Base-by-base conservation (phyloP, 441 rosid species). In the Biscutella laevigata region DNA sequence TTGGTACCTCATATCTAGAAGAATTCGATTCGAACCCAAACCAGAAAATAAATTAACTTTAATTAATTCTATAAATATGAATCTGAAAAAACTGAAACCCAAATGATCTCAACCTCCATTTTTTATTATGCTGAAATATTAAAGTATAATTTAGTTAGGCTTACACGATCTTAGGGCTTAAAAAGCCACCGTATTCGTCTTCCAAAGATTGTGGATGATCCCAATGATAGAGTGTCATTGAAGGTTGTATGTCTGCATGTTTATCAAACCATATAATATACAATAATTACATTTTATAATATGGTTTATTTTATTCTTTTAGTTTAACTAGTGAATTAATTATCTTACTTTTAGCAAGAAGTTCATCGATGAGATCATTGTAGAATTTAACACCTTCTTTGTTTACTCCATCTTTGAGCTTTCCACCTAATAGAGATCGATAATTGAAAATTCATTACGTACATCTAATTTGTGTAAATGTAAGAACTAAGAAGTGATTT, bases 141-240 rank as follows among this genome's bases (percentile, higher is more conserved):
- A 12, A n/a, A n/a, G n/a, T 47, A 21, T 22, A 16, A 14, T 7
- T 35, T 36, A 11, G 6, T 29, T 54, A 6, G 21, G 27, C 81
- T 71, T 77, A 77, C 82, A 71, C 53, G 4, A 77, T 64, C 2
- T 52, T 42, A 13, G 68, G 69, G 66, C 68, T 74, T 29, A 64
- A 38, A 35, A 69, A 69, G 5, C 82, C 82, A 41, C 64, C 74
- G 14, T 45, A 64, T 41, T 74, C 77, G 10, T 74, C 75, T 47
- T 71, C 79, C 39, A 74, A 63, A 28, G 68, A 60, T 66, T 74
- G 82, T 30, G 82, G 82, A 17, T 63, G 70, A 43, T 74, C 79
- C 76, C 71, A 74, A 28, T 74, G 75, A 50, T 59, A 70, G 20
- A 74, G 37, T 0, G 82, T 69, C 49, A 64, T 72, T 11, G 68